Conservation (phyloP, 257 asterid genomes). For the Capsicum pubescens region DNA sequence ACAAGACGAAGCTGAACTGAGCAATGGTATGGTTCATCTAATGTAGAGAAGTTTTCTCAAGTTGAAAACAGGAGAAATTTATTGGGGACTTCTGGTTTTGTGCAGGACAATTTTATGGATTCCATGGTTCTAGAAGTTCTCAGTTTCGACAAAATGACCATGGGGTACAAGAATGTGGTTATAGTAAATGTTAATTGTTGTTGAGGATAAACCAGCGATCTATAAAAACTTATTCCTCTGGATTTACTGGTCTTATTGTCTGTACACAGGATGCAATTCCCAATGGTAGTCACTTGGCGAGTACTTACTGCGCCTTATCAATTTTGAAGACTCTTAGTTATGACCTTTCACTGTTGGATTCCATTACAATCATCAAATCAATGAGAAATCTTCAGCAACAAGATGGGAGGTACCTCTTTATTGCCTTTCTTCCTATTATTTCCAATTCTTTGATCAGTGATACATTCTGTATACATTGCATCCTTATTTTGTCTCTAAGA, state of each 20-base stretch:
- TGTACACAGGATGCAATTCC: conserved; percentile 56
- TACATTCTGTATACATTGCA: neutral
- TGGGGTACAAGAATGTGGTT: conserved; percentile 54
- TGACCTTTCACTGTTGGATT: conserved; percentile 69
- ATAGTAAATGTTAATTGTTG: neutral
- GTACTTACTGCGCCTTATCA: conserved; percentile 89
- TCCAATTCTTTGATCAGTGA: conserved; percentile 21
- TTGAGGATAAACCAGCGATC: neutral
- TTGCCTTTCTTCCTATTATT: conserved; percentile 23
- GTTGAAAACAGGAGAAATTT: conserved; percentile 9
- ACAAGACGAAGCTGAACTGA: conserved; percentile 45
- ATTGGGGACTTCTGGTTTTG: conserved; percentile 15
- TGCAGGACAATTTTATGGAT: conserved; percentile 91
- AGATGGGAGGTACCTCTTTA: conserved; percentile 71
- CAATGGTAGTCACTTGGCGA: conserved; percentile 94
- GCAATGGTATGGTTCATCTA: conserved; percentile 60
- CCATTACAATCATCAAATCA: conserved; percentile 61
- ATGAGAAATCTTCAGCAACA: conserved; percentile 94
- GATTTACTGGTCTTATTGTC: neutral
- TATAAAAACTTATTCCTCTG: neutral
- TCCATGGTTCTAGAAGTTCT: conserved; percentile 96
- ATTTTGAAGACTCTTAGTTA: conserved; percentile 81
- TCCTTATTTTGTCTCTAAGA: neutral
- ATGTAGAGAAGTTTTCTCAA: conserved; percentile 21
- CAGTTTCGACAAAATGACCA: conserved; percentile 58